phyloP scores from a whole-genome alignment of 257 asterid species.

The Petunia secreta region DNA sequence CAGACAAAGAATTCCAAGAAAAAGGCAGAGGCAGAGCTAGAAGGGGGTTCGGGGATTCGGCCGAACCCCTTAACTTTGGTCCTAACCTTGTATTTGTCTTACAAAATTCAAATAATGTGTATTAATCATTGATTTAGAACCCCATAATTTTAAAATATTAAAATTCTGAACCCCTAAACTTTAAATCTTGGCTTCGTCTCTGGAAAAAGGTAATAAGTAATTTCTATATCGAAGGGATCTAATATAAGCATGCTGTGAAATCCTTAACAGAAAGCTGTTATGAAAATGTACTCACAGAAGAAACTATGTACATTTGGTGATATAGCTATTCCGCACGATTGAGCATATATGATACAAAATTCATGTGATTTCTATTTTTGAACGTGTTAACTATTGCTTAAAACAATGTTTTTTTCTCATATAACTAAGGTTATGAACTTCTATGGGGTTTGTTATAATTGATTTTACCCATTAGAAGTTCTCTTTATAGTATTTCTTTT shows the following conservation, averaged over 20 bases:
- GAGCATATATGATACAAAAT: neutral
- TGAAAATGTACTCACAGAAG: neutral
- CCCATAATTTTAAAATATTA: no score
- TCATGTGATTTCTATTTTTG: neutral
- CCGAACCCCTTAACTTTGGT: no score
- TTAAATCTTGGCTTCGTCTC: no score
- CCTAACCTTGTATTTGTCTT: no score
- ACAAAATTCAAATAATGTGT: no score
- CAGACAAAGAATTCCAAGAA: constrained; percentile 77
- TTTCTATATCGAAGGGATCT: neutral
- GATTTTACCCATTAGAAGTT: neutral
- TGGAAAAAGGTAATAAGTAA: constrained; percentile 41
- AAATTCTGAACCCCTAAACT: no score
- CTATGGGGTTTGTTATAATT: neutral
- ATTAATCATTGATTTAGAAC: no score
- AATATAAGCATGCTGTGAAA: neutral
- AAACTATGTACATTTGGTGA: neutral
- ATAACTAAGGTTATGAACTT: neutral
- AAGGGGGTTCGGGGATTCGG: no score
- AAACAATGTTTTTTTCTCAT: neutral
- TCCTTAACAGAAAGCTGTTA: neutral
- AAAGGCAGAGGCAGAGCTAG: neutral
- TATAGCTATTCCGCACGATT: neutral
- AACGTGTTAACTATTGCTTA: neutral
- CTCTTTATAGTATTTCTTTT: neutral